Base-by-base conservation (phyloP, 129 eudicot species). In the Artemisia tridentata region DNA sequence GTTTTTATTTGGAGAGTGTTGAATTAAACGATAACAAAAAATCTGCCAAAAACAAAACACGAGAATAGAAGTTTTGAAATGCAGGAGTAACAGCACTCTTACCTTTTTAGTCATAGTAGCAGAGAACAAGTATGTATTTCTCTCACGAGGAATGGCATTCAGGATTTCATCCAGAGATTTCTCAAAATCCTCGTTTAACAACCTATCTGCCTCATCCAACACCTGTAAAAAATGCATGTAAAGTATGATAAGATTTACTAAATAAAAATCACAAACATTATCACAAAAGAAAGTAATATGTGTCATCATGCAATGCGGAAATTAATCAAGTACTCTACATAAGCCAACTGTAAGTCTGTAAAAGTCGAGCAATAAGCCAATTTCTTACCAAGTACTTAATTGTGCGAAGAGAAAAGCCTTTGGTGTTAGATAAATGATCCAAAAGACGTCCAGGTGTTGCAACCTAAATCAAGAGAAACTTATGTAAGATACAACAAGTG, bases 361-460 rank as follows among this genome's bases (percentile, higher is more conserved):
- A n/a, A 15, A 60, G 7, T 9, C 31, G n/a, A 21, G 19, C 29
- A 45, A 21, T 6, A 17, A n/a, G 48, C 21, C 8, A 34, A 53
- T 45, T 11, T 15, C 80, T 80, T 87, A 93, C 98, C 88, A 89
- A 67, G 84, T 85, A 93, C 76, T 93, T 89, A 23, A 93, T 73
- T 13, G 88, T 75, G 43, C 95, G 96, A 66, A 93, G 89, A 20
- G 96, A 87, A 72, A 93, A 93, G 0, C 98, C 98, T 73, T 93
- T 93, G 7, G 98, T 93, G 55, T 87, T 93, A 10, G 98, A 72
- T 60, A 93, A 87, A 82, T 93, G 98, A 80, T 93, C 98, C 65
- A 87, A 63, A 19, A 93, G 96, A 45, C 98, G 98, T 12, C 98
- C 98, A 80, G 98, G 98, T n/a, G 98, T 93, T 8, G 95, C 96